A percentile compares a stretch with the other conserved stretches of the same genome.
phyloP scores from a whole-genome alignment of 345 rosid genomes.

The Barbarea vulgaris region DNA sequence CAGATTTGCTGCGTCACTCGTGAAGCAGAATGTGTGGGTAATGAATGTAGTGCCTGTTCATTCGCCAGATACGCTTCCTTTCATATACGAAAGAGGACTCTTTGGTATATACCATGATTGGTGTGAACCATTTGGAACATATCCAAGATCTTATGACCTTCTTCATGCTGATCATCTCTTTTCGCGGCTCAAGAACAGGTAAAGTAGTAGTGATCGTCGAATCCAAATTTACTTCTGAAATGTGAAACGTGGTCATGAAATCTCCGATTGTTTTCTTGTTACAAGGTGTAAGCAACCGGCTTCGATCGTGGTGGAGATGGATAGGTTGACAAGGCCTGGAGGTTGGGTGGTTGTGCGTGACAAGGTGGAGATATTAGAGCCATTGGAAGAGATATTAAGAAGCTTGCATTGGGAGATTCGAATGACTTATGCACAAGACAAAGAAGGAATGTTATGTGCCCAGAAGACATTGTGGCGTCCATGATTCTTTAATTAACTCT shows the following conservation, averaged over 20 bases:
- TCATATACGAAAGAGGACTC: conserved; percentile 82
- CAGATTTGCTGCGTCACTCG: conserved; percentile 91
- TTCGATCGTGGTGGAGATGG: conserved; percentile 88
- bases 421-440: conserved; percentile 77
- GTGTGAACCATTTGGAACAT: conserved; percentile 90
- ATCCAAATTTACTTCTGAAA: not conserved
- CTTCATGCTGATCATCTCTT: conserved; percentile 95
- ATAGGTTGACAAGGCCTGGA: conserved; percentile 74
- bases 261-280: not conserved
- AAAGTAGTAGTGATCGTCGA: not conserved
- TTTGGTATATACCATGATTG: conserved; percentile 90
- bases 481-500: conserved; percentile 29
- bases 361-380: conserved; percentile 77
- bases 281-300: conserved; percentile 85
- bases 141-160: conserved; percentile 95
- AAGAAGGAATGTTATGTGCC: conserved; percentile 83
- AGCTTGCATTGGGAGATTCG: conserved; percentile 93
- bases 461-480: conserved; percentile 91
- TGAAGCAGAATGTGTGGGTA: conserved; percentile 81
- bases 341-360: conserved; percentile 92
- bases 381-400: conserved; percentile 68
- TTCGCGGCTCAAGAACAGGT: conserved; percentile 95
- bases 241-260: conserved; percentile 9
- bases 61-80: conserved; percentile 90
- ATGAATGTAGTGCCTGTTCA: conserved; percentile 91